phyloP scores from a whole-genome alignment of 2,329 filamentous ascomycete species.

The Fusarium mundagurra region DNA sequence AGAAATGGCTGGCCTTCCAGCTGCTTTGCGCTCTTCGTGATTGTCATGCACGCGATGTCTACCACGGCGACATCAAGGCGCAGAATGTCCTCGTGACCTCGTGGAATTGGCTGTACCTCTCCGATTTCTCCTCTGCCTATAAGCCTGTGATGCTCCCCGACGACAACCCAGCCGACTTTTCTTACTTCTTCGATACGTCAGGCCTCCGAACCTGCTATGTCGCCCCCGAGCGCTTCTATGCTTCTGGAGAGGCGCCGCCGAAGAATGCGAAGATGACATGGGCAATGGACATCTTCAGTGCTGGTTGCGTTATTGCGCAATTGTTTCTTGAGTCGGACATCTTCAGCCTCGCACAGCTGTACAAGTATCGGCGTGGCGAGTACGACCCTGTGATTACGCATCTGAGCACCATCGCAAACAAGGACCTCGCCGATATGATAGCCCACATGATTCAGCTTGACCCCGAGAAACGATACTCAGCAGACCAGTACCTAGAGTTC shows the following conservation, averaged over 20 bases:
- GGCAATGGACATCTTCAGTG: constrained; percentile 99
- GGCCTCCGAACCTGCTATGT: constrained; percentile 93
- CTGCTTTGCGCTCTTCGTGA: constrained; percentile 91
- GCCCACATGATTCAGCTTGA: constrained; percentile 96
- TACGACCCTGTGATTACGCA: constrained; percentile 88
- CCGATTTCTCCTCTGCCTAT: constrained; percentile 96
- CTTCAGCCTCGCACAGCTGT: constrained; percentile 97
- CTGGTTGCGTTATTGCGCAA: constrained; percentile 95
- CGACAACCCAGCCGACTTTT: constrained; percentile 97
- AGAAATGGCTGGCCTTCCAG: constrained; percentile 98
- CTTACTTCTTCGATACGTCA: constrained; percentile 96
- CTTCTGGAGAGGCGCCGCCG: constrained; percentile 72
- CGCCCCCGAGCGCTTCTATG: constrained; percentile 90
- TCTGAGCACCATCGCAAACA: constrained; percentile 86
- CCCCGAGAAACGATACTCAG: constrained; percentile 89
- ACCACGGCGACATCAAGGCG: constrained; percentile 98
- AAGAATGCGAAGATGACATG: constrained; percentile 72
- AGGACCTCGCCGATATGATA: constrained; percentile 87
- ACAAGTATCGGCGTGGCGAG: constrained; percentile 91
- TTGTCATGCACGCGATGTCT: constrained; percentile 88
- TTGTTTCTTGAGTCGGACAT: constrained; percentile 94
- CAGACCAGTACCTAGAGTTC: constrained; percentile 92
- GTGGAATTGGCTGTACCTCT: constrained; percentile 98
- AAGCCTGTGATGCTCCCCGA: constrained; percentile 94
- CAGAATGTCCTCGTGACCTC: constrained; percentile 97